These are phyloP conservation scores for Elongisporangium prolatum DNA, from an alignment of 352 stramenopile genomes.

Conservation along the genomic window DNA sequence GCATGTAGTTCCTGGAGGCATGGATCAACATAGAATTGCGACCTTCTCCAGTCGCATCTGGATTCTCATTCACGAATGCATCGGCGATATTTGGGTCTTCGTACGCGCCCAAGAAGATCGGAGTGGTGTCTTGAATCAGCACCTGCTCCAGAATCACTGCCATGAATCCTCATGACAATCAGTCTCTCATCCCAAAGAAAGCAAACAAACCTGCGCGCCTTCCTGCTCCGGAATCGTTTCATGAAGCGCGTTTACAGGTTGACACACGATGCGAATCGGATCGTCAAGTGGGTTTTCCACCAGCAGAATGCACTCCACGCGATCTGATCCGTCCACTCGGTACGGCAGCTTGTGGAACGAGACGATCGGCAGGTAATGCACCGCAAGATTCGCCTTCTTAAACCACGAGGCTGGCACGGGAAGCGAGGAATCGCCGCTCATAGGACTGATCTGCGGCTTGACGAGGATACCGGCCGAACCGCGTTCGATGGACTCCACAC, in stretches of 20 bases:
- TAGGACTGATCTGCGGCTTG: constrained; percentile 89
- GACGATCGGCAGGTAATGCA: constrained; percentile 73
- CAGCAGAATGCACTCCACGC: constrained; percentile 50
- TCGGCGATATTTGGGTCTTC: constrained; percentile 83
- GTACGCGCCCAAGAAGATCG: constrained; percentile 68
- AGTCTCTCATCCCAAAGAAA: background rate
- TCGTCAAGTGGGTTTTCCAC: constrained; percentile 85
- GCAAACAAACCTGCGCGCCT: constrained; percentile 26
- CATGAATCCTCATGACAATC: too few relatives aligned
- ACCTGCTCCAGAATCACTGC: constrained; percentile 12
- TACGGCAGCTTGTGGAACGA: constrained; percentile 50
- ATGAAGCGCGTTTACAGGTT: constrained; percentile 2
- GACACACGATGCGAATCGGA: constrained; percentile 56
- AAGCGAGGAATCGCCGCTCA: constrained; percentile 86
- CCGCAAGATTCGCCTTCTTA: constrained; percentile 79
- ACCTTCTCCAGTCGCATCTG: constrained; percentile 9
- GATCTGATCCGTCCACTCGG: constrained; percentile 5
- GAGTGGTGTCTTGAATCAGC: constrained; percentile 45
- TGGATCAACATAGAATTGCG: constrained; percentile 55
- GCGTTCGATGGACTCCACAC: constrained; percentile 75
- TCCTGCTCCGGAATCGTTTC: background rate
- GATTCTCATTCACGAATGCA: constrained; percentile 33
- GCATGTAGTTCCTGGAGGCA: constrained; percentile 42
- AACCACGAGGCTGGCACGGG: constrained; percentile 76
- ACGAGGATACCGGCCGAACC: constrained; percentile 81